phyloP scores from a whole-genome alignment of 306 rosid species.

The Biancaea sappan region DNA sequence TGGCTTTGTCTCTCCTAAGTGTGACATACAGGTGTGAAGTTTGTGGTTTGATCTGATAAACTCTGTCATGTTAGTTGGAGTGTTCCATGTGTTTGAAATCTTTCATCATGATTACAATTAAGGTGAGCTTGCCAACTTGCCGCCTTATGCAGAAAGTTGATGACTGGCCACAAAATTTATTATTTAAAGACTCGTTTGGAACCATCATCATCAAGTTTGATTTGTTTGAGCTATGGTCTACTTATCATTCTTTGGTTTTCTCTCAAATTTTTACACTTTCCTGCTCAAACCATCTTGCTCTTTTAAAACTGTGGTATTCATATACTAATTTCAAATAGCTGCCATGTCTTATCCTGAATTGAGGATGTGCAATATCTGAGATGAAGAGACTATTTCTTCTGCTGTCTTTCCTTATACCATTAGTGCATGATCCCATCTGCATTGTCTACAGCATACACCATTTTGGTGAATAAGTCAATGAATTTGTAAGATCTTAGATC shows the following conservation, averaged over 20 bases:
- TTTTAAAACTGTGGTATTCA: not conserved
- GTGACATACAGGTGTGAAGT: not conserved
- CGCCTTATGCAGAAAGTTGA: not conserved
- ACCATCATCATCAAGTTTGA: not conserved
- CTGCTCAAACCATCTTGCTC: not conserved
- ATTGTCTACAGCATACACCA: not conserved
- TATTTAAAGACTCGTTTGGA: not conserved
- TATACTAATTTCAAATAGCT: not conserved
- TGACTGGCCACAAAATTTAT: not conserved
- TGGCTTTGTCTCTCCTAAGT: not conserved
- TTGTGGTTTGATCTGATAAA: not conserved
- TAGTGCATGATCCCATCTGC: not conserved
- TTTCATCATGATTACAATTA: not conserved
- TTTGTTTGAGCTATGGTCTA: not conserved
- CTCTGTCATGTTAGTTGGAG: not conserved
- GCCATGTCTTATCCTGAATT: not conserved
- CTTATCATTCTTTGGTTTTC: not conserved
- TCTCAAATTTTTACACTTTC: not conserved
- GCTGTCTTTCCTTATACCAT: not conserved
- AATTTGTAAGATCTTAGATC: not conserved
- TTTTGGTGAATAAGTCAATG: not conserved
- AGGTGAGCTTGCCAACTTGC: not conserved
- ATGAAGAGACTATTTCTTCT: not conserved
- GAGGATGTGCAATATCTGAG: not conserved
- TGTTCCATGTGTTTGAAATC: not conserved